Conservation (phyloP, 176 grass and related monocot genomes). For the Poa annua region DNA sequence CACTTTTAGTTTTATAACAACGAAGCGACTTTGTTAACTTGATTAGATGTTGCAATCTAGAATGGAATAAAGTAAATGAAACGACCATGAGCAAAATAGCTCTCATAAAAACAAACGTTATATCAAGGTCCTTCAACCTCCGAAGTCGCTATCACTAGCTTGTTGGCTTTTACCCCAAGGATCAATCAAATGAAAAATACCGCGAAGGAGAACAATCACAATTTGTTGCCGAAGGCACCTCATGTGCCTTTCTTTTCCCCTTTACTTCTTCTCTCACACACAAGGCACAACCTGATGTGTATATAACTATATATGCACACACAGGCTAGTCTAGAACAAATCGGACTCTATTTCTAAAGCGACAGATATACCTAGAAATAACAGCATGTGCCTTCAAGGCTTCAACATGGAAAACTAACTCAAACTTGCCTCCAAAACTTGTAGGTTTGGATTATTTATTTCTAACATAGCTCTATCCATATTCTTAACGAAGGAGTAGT, state of each 20-base stretch:
- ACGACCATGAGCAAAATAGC: background rate
- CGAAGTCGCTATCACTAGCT: background rate
- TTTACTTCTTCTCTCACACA: background rate
- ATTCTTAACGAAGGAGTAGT: background rate
- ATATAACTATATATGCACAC: background rate
- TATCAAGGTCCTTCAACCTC: background rate
- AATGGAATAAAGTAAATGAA: background rate
- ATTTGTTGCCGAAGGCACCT: background rate
- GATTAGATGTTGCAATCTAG: background rate
- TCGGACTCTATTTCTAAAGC: background rate
- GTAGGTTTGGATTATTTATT: background rate
- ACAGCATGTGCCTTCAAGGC: background rate
- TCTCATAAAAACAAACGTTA: background rate
- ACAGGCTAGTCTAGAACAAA: background rate
- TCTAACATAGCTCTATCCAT: background rate
- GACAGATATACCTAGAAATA: background rate
- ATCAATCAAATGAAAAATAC: conserved; percentile 2
- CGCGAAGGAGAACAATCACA: background rate
- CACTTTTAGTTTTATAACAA: background rate
- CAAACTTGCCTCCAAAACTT: background rate
- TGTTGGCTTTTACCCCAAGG: background rate
- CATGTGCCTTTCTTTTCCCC: background rate
- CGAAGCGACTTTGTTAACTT: background rate
- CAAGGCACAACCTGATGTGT: background rate
- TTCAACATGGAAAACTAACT: background rate